A percentile compares a stretch with the other conserved stretches of the same genome.
phyloP scores from a whole-genome alignment of 345 rosid genomes.

The Lumnitzera littorea region DNA sequence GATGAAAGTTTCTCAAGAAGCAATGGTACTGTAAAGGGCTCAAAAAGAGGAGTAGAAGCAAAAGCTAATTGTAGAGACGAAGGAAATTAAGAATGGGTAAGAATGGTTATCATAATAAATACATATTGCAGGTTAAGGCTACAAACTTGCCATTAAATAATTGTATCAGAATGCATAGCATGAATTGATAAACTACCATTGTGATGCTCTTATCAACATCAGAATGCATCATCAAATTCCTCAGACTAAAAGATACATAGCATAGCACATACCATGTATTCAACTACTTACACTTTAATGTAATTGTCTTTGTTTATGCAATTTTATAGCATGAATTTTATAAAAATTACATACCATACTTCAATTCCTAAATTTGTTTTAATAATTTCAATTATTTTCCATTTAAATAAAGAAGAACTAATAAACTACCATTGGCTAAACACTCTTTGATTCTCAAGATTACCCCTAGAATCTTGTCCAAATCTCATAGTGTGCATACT shows the following conservation, averaged over 20 bases:
- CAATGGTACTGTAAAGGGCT: slow-evolving; percentile 77
- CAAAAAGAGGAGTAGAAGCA: slow-evolving; percentile 79
- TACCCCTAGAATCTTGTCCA: too few relatives aligned
- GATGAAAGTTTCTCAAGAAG: slow-evolving; percentile 94
- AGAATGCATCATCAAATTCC: too few relatives aligned
- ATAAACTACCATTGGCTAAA: too few relatives aligned
- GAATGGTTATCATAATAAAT: background rate
- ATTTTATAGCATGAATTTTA: too few relatives aligned
- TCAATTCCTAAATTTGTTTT: background rate
- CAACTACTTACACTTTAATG: slow-evolving; percentile 1
- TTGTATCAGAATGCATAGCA: too few relatives aligned
- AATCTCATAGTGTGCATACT: too few relatives aligned
- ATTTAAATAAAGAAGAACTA: too few relatives aligned
- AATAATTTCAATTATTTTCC: too few relatives aligned
- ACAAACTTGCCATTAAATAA: background rate
- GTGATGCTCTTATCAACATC: too few relatives aligned
- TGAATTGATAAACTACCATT: too few relatives aligned
- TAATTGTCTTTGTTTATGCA: background rate
- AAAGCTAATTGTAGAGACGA: slow-evolving; percentile 46
- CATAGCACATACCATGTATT: background rate
- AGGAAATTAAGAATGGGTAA: background rate
- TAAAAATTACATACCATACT: background rate
- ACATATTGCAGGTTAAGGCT: background rate
- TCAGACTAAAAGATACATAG: background rate
- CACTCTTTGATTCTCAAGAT: too few relatives aligned